Evolutionary conservation across 1,139 yeast genomes (phyloP).

Genomic region (Komagataea norvegica): DNA sequence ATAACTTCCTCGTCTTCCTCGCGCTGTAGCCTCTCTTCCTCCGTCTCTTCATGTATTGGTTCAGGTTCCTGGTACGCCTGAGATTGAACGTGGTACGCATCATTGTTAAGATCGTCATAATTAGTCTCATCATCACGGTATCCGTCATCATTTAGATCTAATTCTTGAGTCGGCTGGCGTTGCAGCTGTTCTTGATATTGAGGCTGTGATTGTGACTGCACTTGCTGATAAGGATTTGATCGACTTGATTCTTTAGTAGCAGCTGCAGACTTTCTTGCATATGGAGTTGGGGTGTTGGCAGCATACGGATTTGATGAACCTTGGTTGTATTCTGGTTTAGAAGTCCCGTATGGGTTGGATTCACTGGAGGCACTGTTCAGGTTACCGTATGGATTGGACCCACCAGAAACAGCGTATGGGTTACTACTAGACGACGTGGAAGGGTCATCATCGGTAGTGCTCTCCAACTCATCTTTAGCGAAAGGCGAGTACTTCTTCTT

Average conservation of each 20-base stretch:
- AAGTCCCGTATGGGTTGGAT: constrained; percentile 7
- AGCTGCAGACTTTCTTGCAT: background rate
- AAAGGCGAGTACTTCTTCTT: constrained; percentile 8
- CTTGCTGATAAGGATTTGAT: background rate
- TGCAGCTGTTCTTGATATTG: constrained; percentile 2
- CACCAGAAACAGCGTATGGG: background rate
- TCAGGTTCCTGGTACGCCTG: constrained; percentile 6
- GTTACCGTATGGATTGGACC: constrained; percentile 13
- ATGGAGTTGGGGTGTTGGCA: background rate
- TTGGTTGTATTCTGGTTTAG: background rate
- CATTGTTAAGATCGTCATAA: constrained; percentile 10
- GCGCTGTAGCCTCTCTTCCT: constrained; percentile 40
- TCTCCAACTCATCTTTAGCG: background rate
- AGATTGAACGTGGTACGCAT: constrained; percentile 8
- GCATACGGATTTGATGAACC: background rate
- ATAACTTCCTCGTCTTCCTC: constrained; percentile 88
- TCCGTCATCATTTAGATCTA: constrained; percentile 19
- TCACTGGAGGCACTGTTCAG: background rate
- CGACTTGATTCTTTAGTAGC: background rate
- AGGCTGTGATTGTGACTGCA: too few relatives aligned
- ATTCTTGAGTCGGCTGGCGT: constrained; percentile 11
- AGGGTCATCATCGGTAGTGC: too few relatives aligned
- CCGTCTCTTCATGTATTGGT: constrained; percentile 17
- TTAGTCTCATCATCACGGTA: constrained; percentile 10
- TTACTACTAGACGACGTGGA: background rate